Evolutionary conservation across 2,329 filamentous ascomycete genomes (phyloP).

Genomic region (Stemphylium beticola): DNA sequence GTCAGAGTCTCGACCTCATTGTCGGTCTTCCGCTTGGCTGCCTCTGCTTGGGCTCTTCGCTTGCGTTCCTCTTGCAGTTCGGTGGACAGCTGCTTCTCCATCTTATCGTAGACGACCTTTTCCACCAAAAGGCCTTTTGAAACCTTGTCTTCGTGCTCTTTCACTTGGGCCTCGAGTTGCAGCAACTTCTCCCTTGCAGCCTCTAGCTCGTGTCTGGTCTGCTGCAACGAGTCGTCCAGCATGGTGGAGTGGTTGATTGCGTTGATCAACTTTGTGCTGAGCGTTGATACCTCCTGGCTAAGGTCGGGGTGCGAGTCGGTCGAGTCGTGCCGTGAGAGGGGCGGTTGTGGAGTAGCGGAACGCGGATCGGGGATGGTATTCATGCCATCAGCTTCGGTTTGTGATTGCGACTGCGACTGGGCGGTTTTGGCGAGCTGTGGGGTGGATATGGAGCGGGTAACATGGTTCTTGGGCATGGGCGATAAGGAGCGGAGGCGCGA

Average conservation of each 20-base stretch:
- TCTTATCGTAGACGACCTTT: slow-evolving; percentile 71
- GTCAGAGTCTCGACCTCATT: slow-evolving; percentile 90
- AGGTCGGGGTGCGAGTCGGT: slow-evolving; percentile 64
- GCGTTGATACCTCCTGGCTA: slow-evolving; percentile 79
- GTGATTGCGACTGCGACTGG: slow-evolving; percentile 47
- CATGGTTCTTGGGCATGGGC: slow-evolving; percentile 45
- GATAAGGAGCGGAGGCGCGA: slow-evolving; percentile 46
- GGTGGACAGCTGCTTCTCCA: slow-evolving; percentile 48
- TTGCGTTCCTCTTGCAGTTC: slow-evolving; percentile 53
- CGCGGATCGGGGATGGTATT: slow-evolving; percentile 69
- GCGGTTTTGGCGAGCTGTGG: slow-evolving; percentile 43
- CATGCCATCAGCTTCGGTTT: slow-evolving; percentile 63
- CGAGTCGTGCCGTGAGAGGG: slow-evolving; percentile 50
- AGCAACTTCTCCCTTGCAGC: slow-evolving; percentile 70
- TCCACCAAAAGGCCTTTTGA: slow-evolving; percentile 77
- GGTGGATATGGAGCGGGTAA: slow-evolving; percentile 48
- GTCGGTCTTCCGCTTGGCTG: slow-evolving; percentile 86
- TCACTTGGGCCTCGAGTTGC: slow-evolving; percentile 71
- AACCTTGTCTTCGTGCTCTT: slow-evolving; percentile 73
- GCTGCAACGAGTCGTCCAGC: slow-evolving; percentile 85
- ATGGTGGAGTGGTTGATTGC: slow-evolving; percentile 96
- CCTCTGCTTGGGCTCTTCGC: slow-evolving; percentile 52
- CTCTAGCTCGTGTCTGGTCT: slow-evolving; percentile 83
- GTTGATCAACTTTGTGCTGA: slow-evolving; percentile 95
- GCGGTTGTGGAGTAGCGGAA: slow-evolving; percentile 47